Base-by-base conservation (phyloP, 805 yeast species). In the Groenewaldozyma tartarivorans region DNA sequence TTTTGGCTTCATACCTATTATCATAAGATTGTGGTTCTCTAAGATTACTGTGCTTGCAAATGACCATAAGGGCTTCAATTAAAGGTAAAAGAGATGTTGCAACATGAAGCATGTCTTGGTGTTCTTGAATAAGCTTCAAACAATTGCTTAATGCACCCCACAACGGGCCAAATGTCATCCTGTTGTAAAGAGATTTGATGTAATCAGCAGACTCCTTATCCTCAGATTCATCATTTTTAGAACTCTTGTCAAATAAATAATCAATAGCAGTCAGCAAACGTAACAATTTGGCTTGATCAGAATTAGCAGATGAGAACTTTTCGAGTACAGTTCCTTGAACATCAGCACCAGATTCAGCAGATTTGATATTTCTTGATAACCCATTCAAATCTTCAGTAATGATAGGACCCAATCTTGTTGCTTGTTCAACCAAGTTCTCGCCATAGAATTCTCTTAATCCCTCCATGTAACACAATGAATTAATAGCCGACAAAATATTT, bases 31-130 rank as follows among this genome's bases (percentile, higher is more conserved):
- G 79, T 42, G 70, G 61, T 39, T 74, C 80, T 52, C 70, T 72
- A 32, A 76, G 79, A 46, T 73, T 73, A 50, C 85, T 75, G 54
- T 84, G 94, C 54, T 88, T 88, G 62, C 95, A 87, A n/a, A 92
- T 92, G 38, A 90, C 95, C 94, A 92, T 86, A 42, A 92, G 67
- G 0, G 95, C 79, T 57, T 90, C 98, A 46, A 90, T 85, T 46
- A 87, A 61, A 0, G 97, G 96, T 19, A 90, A 66, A 19, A 88
- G 62, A 1, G 84, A 80, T 1, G 94, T 81, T 0, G 95, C 87
- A 35, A 85, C 75, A 35, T 77, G 76, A 18, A 74, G 64, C 48
- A 79, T 62, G 13, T 67, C 66, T 13, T 72, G 68, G 32, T 73
- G 71, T 18, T 72, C 77, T 53, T 80, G 90, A 43, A 83, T 64